A percentile compares a stretch with the other conserved stretches of the same genome.
Conservation (phyloP, 805 yeast species). For the Lipomyces lipofer region DNA sequence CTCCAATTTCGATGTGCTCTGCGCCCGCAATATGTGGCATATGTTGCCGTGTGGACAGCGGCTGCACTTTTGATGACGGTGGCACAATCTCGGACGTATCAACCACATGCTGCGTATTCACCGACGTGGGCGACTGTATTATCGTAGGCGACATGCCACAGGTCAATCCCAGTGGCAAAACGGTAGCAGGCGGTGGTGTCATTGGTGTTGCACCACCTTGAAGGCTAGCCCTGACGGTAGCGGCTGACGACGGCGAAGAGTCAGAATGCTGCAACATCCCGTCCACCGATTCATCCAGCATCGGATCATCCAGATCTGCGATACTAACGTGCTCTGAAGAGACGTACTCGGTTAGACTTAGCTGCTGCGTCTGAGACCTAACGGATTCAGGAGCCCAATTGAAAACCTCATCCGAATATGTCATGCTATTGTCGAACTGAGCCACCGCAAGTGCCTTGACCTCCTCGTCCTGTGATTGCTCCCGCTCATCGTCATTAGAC, state of each 20-base stretch:
- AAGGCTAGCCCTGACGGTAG: not conserved
- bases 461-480: not conserved
- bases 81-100: too few relatives aligned
- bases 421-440: not conserved
- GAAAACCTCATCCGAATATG: not conserved
- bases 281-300: slow-evolving; percentile 5
- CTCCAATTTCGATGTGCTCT: not conserved
- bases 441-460: not conserved
- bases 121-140: slow-evolving; percentile 9
- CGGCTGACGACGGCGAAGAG: not conserved
- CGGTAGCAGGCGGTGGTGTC: slow-evolving; percentile 1
- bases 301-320: not conserved
- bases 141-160: slow-evolving; percentile 17
- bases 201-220: not conserved
- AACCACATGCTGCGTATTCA: not conserved
- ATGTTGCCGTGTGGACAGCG: not conserved
- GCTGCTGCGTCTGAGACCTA: slow-evolving; percentile 1
- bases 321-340: not conserved
- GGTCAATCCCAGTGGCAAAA: slow-evolving; percentile 8
- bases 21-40: not conserved
- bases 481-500: slow-evolving; percentile 2
- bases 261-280: slow-evolving; percentile 10
- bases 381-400: not conserved
- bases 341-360: not conserved
- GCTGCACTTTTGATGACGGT: not conserved